Evolutionary conservation across 805 yeast genomes (phyloP).

Genomic region (Torulaspora franciscae): DNA sequence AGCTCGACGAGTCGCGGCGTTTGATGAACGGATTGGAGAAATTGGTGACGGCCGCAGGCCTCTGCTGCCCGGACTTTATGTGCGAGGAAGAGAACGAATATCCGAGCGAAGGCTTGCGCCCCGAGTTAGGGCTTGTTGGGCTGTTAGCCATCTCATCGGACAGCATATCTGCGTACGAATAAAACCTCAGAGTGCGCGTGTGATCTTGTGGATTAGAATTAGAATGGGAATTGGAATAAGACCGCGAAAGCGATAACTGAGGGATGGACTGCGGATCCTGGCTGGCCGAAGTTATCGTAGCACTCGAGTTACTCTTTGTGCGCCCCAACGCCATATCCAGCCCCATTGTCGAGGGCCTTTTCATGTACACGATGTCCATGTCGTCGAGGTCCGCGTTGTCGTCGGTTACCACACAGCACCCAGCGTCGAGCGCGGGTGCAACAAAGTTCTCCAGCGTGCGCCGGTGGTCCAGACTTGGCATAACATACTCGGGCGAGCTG

Average conservation of each 20-base stretch:
- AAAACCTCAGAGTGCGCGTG: slow-evolving; percentile 43
- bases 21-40: slow-evolving; percentile 25
- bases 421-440: slow-evolving; percentile 79
- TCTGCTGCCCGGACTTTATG: slow-evolving; percentile 22
- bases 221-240: slow-evolving; percentile 16
- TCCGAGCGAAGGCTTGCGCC: slow-evolving; percentile 54
- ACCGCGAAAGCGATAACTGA: slow-evolving; percentile 8
- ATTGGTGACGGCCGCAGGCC: slow-evolving; percentile 9
- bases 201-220: slow-evolving; percentile 21
- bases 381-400: slow-evolving; percentile 54
- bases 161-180: slow-evolving; percentile 76
- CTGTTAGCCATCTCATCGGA: slow-evolving; percentile 52
- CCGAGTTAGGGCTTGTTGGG: slow-evolving; percentile 26
- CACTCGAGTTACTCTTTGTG: slow-evolving; percentile 30
- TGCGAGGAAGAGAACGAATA: slow-evolving; percentile 39
- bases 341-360: slow-evolving; percentile 53
- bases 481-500: slow-evolving; percentile 17
- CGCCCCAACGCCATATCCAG: slow-evolving; percentile 39
- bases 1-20: slow-evolving; percentile 13
- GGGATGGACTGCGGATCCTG: slow-evolving; percentile 3
- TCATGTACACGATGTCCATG: slow-evolving; percentile 64
- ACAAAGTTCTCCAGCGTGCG: slow-evolving; percentile 59
- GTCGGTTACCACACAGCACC: slow-evolving; percentile 59
- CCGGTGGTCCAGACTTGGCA: slow-evolving; percentile 36
- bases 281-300: slow-evolving; percentile 18